phyloP scores from a whole-genome alignment of 2,329 filamentous ascomycete genomes.

The Penicillium sp. region DNA sequence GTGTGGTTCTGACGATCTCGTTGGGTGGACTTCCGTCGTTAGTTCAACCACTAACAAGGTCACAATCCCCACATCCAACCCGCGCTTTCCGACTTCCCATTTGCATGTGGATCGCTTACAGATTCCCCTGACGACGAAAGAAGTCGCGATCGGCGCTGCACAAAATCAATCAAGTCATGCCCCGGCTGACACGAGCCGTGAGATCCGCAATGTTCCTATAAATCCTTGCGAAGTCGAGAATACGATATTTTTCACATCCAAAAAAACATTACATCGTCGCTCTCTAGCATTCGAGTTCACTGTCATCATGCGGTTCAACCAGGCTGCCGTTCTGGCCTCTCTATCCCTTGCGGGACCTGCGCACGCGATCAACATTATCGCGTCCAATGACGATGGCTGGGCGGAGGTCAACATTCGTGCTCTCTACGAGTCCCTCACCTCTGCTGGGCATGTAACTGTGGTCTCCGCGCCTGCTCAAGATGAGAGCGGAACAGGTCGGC shows the following conservation, averaged over 20 bases:
- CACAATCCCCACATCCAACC: neutral
- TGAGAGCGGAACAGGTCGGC: constrained; percentile 59
- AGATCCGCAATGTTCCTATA: neutral
- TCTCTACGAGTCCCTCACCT: constrained; percentile 58
- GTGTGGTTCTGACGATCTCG: neutral
- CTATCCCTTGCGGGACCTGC: constrained; percentile 19
- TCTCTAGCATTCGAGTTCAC: neutral
- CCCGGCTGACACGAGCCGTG: neutral
- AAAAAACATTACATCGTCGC: neutral
- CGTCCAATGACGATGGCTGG: constrained; percentile 74
- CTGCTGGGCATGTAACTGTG: constrained; percentile 61
- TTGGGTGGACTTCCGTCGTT: neutral
- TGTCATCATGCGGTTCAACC: constrained; percentile 21
- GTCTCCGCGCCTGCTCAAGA: constrained; percentile 68
- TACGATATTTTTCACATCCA: too few species aligned
- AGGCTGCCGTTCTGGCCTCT: constrained; percentile 7
- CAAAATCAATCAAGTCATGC: neutral
- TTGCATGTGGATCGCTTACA: neutral
- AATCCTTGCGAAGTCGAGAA: neutral
- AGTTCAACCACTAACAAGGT: neutral
- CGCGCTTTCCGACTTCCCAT: neutral
- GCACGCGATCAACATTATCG: constrained; percentile 56
- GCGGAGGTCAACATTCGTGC: constrained; percentile 66
- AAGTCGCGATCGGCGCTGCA: constrained; percentile 1
- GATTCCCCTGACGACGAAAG: neutral